Evolutionary conservation across 225 moss, liverwort and hornwort genomes (phyloP).

Genomic region (Bryum argenteum): DNA sequence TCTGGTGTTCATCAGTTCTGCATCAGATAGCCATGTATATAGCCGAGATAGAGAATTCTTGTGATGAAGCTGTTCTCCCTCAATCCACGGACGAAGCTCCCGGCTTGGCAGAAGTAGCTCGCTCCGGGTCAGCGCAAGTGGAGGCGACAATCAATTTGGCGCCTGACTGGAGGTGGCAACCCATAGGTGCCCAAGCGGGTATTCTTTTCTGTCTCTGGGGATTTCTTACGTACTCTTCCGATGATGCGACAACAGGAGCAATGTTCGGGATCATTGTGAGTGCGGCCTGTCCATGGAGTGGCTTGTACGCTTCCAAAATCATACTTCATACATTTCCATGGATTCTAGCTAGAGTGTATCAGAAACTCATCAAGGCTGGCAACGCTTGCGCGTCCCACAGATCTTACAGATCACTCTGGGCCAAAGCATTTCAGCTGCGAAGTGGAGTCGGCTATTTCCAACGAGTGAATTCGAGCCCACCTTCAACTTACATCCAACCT

Average conservation of each 20-base stretch:
- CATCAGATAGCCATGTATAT: not conserved
- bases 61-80: too few relatives aligned
- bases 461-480: too few relatives aligned
- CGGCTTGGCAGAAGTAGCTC: too few relatives aligned
- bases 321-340: not conserved
- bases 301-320: constrained; percentile 9
- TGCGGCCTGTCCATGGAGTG: constrained; percentile 27
- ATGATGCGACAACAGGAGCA: fast-evolving
- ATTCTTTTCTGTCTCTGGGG: not conserved
- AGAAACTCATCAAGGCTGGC: not conserved
- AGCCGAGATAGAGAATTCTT: not conserved
- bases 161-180: constrained; percentile 38
- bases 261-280: not conserved
- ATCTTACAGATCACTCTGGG: too few relatives aligned
- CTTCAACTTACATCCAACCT: too few relatives aligned
- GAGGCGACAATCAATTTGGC: too few relatives aligned
- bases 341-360: not conserved
- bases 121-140: too few relatives aligned
- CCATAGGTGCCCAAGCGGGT: not conserved
- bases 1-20: not conserved
- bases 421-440: too few relatives aligned
- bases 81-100: too few relatives aligned
- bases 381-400: too few relatives aligned
- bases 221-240: not conserved
- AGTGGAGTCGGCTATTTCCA: too few relatives aligned